Percentiles rank a stretch among this genome's conserved stretches.
phyloP scores from a whole-genome alignment of 768 basidiomycete genomes.

The Nevesoporus exiguus region DNA sequence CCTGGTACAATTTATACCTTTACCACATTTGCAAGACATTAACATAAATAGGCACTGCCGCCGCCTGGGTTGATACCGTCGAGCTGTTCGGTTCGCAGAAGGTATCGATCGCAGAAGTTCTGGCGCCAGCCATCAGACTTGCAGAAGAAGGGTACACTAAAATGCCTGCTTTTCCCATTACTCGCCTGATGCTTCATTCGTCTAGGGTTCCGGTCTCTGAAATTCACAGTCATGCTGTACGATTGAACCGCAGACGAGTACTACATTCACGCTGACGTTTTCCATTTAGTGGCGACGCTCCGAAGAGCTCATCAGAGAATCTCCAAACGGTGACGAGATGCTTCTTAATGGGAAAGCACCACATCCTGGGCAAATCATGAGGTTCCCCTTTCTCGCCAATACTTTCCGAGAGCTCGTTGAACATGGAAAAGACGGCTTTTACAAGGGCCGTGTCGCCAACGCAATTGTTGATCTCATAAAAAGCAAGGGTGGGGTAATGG shows the following conservation, averaged over 20 bases:
- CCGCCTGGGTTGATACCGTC: conserved; percentile 92
- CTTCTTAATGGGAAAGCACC: conserved; percentile 82
- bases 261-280: conserved; percentile 2
- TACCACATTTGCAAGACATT: conserved; percentile 18
- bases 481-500: conserved; percentile 90
- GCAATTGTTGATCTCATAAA: conserved; percentile 85
- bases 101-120: conserved; percentile 60
- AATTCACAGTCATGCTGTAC: conserved; percentile 58
- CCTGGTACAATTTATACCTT: conserved; percentile 46
- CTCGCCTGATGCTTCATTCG: neutral
- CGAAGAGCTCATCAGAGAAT: conserved; percentile 70
- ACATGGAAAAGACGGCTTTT: conserved; percentile 89
- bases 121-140: conserved; percentile 85
- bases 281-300: conserved; percentile 42
- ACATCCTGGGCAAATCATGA: conserved; percentile 78
- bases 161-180: neutral
- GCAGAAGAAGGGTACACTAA: conserved; percentile 83
- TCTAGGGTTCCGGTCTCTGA: conserved; percentile 84
- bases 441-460: conserved; percentile 86
- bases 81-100: conserved; percentile 74
- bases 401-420: conserved; percentile 80
- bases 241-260: conserved; percentile 13
- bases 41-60: conserved; percentile 66
- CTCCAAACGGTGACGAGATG: conserved; percentile 84
- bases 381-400: conserved; percentile 73